phyloP scores from a whole-genome alignment of 208 protist genomes.

The Blastocrithidia nonstop region DNA sequence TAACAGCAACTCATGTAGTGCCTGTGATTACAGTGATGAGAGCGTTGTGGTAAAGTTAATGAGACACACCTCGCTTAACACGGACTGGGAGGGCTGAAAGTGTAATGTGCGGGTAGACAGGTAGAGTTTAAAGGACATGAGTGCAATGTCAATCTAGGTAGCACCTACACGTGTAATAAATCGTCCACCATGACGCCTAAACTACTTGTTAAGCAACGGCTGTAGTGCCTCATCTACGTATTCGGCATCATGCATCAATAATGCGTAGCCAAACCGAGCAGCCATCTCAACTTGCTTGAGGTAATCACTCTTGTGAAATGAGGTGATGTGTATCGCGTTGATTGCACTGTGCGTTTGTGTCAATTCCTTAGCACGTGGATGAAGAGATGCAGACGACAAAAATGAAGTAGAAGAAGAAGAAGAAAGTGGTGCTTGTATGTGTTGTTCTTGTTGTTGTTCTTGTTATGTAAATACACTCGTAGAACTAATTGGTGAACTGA shows the following conservation, averaged over 20 bases:
- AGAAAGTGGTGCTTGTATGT: too few species aligned
- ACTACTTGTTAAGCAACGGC: slow-evolving; percentile 96
- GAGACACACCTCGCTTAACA: slow-evolving; percentile 93
- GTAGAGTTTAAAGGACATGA: slow-evolving; percentile 94
- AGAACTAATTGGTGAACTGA: too few species aligned
- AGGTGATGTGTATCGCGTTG: too few species aligned
- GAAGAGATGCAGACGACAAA: too few species aligned
- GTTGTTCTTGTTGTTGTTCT: slow-evolving; percentile 16
- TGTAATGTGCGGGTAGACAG: slow-evolving; percentile 93
- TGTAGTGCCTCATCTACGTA: slow-evolving; percentile 96
- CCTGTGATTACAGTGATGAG: slow-evolving; percentile 90
- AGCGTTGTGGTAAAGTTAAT: slow-evolving; percentile 99
- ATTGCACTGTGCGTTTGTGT: too few species aligned
- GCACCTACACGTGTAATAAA: slow-evolving; percentile 92
- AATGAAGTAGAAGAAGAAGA: too few species aligned
- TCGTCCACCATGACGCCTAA: slow-evolving; percentile 89
- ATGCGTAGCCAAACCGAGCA: slow-evolving; percentile 96
- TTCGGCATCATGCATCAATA: slow-evolving; percentile 99
- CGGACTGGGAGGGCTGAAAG: slow-evolving; percentile 88
- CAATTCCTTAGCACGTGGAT: too few species aligned
- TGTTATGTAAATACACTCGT: slow-evolving; percentile 54
- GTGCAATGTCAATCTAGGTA: slow-evolving; percentile 96
- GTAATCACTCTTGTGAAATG: slow-evolving; percentile 93
- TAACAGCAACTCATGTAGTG: slow-evolving; percentile 81
- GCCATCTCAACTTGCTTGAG: slow-evolving; percentile 97